A percentile compares a stretch with the other conserved stretches of the same genome.
phyloP scores from a whole-genome alignment of 441 rosid species.

The Gossypium lobatum region DNA sequence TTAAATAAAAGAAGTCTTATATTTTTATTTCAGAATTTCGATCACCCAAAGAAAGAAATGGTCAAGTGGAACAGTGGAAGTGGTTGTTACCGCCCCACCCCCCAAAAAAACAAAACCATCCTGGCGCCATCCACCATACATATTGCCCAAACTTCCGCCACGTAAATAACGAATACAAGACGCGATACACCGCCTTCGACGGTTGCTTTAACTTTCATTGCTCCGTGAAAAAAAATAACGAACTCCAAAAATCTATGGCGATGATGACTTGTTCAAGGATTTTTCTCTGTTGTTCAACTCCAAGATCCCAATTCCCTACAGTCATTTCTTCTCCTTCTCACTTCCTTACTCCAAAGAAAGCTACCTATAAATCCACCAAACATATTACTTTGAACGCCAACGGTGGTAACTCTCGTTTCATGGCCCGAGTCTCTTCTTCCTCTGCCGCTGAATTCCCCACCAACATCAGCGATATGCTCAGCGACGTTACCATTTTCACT shows the following conservation, averaged over 20 bases:
- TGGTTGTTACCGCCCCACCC: too few relatives aligned
- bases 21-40: too few relatives aligned
- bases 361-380: not conserved
- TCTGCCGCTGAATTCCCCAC: constrained; percentile 24
- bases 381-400: not conserved
- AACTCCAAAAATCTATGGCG: not conserved
- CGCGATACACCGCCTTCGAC: not conserved
- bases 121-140: not conserved
- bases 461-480: constrained; percentile 40
- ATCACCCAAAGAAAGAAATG: too few relatives aligned
- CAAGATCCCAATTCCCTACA: not conserved
- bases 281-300: not conserved
- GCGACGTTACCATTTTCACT: constrained; percentile 55
- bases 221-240: too few relatives aligned
- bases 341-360: not conserved
- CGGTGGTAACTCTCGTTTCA: not conserved
- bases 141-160: not conserved
- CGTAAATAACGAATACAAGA: not conserved
- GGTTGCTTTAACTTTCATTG: not conserved
- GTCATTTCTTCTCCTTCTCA: not conserved
- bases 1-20: too few relatives aligned
- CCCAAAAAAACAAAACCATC: too few relatives aligned
- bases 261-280: not conserved
- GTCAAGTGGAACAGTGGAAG: too few relatives aligned
- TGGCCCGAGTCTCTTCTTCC: constrained; percentile 22